Evolutionary conservation across 305 asterid species (phyloP), one percentile per base, ranked within the genome.

Genomic region (Fraxinus baroniana): DNA sequence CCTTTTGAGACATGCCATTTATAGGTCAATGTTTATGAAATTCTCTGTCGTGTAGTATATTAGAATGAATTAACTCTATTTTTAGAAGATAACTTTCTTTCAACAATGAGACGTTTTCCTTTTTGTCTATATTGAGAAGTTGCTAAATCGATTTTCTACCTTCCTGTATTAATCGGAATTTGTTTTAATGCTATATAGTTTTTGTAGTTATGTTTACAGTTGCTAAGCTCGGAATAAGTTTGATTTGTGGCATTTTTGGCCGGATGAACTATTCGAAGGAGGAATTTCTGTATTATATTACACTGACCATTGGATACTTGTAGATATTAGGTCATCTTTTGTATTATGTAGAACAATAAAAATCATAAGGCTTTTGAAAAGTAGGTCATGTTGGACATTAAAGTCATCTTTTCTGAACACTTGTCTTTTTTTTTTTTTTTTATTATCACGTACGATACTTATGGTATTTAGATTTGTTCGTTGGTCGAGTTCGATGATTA

Each of bases 1-100:
- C 74, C 75, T 52, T 77, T 33, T 49, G 82, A 22, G 73, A 86
- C 79, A 76, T 79, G 72, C 52, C 55, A 64, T 55, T 32, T 71
- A 10, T 26, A 44, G 74, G 39, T 68, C 20, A 10, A 13, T 15
- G 39, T 30, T 26, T 12, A 30, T 77, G 28, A 76, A 44, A 49
- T 64, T 60, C 52, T 81, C 79, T 66, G 70, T 24, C 64, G 13
- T 76, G 30, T 9, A 28, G 46, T 13, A 6, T 36, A 39, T 26
- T 22, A 46, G 20, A 60, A 22, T 32, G 74, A 70, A 52, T 78
- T 57, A 26, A 10, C 18, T 77, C 72, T 37, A 77, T 35, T 71
- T 7, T 17, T 7, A 20, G 13, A 39, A 28, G 35, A 8, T 15
- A 12, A 32, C 7, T 77, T 30, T 52, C 41, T 70, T 30, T 28